phyloP scores from a whole-genome alignment of 2,329 filamentous ascomycete genomes.

The Cladosporium velox region DNA sequence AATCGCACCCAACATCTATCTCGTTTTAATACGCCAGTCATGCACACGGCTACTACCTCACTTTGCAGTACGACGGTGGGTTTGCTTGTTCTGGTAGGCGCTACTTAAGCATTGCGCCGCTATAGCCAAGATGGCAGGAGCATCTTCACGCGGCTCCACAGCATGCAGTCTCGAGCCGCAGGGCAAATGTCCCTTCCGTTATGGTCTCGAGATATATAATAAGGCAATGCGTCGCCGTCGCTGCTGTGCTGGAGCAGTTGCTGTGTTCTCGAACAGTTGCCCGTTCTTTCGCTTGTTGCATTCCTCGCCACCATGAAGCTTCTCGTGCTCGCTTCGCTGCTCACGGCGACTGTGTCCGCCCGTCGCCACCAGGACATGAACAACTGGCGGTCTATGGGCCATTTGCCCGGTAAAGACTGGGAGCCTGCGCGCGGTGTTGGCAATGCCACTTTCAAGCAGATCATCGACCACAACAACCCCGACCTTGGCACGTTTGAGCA shows the following conservation, averaged over 20 bases:
- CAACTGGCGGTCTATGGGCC: constrained; percentile 9
- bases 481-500: constrained; percentile 58
- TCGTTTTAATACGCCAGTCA: background rate
- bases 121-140: constrained; percentile 13
- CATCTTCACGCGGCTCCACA: background rate
- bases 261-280: background rate
- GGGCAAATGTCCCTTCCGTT: background rate
- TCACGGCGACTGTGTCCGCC: background rate
- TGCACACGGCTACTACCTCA: constrained; percentile 5
- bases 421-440: constrained; percentile 14
- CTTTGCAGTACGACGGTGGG: background rate
- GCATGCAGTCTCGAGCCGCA: constrained; percentile 4
- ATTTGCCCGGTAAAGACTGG: constrained; percentile 19
- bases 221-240: background rate
- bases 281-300: background rate
- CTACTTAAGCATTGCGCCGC: background rate
- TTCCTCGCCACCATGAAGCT: constrained; percentile 6
- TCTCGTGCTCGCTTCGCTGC: background rate
- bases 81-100: background rate
- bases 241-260: background rate
- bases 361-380: constrained; percentile 13
- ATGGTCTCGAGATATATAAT: background rate
- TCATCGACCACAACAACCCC: constrained; percentile 61
- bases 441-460: constrained; percentile 53
- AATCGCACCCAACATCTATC: background rate